These are phyloP conservation scores for Phallus indusiatus DNA, from an alignment of 768 basidiomycete genomes.

Conservation along the genomic window DNA sequence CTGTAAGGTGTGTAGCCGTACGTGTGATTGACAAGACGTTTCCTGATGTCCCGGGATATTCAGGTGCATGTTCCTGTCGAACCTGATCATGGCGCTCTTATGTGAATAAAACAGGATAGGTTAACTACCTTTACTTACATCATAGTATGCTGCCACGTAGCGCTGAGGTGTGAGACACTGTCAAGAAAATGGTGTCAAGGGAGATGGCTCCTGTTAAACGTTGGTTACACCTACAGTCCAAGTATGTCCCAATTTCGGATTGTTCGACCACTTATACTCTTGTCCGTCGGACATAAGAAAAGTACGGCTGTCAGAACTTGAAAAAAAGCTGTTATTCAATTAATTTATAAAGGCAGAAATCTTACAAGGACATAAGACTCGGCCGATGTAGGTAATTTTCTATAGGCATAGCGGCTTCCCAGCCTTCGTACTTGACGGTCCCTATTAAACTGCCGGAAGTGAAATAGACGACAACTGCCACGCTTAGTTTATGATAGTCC, in stretches of 20 bases:
- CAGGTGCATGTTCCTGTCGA: too few species aligned
- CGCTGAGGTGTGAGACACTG: constrained; percentile 1
- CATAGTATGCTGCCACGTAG: constrained; percentile 1
- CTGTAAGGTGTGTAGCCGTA: not conserved
- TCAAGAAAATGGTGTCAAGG: too few species aligned
- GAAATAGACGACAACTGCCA: not conserved
- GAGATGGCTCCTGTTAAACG: too few species aligned
- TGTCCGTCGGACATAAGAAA: constrained; percentile 3
- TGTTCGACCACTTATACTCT: constrained; percentile 1
- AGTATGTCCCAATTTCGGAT: not conserved
- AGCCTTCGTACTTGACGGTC: constrained; percentile 1
- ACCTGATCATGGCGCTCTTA: too few species aligned
- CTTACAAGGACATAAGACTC: constrained; percentile 2
- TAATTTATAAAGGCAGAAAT: not conserved
- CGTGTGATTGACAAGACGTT: not conserved
- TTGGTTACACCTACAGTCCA: constrained; percentile 1
- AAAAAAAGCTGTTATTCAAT: not conserved
- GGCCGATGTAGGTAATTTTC: not conserved
- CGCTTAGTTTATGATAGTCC: not conserved
- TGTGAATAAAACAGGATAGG: not conserved
- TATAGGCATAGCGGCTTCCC: not conserved
- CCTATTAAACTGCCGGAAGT: not conserved
- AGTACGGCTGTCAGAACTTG: not conserved
- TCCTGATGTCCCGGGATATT: not conserved
- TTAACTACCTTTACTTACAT: constrained; percentile 5